These are phyloP conservation scores for Chalara sp. DNA, from an alignment of 2,329 filamentous ascomycete genomes.

Conservation along the genomic window DNA sequence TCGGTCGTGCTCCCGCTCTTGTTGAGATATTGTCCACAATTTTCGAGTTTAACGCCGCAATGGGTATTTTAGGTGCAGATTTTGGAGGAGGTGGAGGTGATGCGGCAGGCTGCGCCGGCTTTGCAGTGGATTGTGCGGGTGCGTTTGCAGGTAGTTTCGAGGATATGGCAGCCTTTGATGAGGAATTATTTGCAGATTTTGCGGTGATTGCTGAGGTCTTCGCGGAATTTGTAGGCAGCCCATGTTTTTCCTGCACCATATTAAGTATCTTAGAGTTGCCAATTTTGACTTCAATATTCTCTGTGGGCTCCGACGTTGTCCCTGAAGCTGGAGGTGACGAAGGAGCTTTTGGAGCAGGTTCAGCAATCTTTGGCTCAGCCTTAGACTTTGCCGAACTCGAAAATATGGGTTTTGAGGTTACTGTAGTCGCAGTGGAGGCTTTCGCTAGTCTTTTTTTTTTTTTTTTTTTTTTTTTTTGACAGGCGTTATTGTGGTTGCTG, in stretches of 20 bases:
- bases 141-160: neutral
- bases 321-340: neutral
- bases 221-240: neutral
- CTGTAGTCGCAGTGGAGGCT: neutral
- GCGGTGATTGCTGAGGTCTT: neutral
- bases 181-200: neutral
- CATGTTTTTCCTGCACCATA: neutral
- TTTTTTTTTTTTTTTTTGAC: too few species aligned
- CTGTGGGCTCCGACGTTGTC: neutral
- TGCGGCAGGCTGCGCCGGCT: constrained; percentile 1
- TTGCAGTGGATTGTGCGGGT: neutral
- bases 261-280: neutral
- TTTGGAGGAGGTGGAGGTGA: neutral
- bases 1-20: constrained; percentile 17
- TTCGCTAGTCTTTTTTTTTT: too few species aligned
- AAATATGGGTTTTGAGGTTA: neutral
- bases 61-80: constrained; percentile 11
- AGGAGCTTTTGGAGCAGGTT: neutral
- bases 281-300: neutral
- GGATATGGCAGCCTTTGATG: neutral
- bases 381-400: neutral
- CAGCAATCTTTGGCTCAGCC: too few species aligned
- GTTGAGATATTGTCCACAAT: constrained; percentile 22
- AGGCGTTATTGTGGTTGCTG: neutral
- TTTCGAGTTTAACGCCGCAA: constrained; percentile 21